Evolutionary conservation across 441 rosid genomes (phyloP).

Genomic region (Rhodomyrtus psidioides): DNA sequence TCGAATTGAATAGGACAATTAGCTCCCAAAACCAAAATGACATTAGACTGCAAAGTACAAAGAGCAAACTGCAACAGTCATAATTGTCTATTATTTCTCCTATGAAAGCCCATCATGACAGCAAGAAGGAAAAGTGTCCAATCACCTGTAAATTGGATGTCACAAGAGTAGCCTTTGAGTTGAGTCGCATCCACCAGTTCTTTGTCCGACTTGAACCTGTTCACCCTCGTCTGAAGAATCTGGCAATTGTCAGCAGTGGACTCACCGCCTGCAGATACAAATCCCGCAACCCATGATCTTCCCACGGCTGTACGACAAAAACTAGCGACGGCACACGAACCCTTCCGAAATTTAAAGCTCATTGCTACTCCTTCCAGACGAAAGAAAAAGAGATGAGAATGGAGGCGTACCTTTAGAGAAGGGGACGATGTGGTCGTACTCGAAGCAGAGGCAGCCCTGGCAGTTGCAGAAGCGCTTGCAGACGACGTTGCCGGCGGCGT

Average conservation of each 20-base stretch:
- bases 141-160: conserved; percentile 56
- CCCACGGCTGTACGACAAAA: neutral
- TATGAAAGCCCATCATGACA: neutral
- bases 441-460: conserved; percentile 81
- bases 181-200: conserved; percentile 33
- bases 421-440: conserved; percentile 84
- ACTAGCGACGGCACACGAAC: neutral
- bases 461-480: conserved; percentile 86
- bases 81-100: neutral
- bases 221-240: conserved; percentile 89
- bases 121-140: neutral
- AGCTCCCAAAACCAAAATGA: rapidly evolving
- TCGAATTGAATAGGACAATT: neutral
- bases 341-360: neutral
- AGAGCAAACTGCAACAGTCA: neutral
- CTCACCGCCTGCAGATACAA: conserved; percentile 55
- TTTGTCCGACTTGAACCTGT: conserved; percentile 59
- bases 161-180: conserved; percentile 70
- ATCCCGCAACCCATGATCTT: neutral
- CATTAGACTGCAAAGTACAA: neutral
- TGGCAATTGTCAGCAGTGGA: conserved; percentile 70
- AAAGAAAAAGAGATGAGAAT: neutral
- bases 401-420: conserved; percentile 55
- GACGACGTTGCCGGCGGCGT: conserved; percentile 78
- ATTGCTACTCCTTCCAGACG: neutral